Conservation (phyloP, 768 basidiomycete genomes). For the Leccinum olivaceopallidum region DNA sequence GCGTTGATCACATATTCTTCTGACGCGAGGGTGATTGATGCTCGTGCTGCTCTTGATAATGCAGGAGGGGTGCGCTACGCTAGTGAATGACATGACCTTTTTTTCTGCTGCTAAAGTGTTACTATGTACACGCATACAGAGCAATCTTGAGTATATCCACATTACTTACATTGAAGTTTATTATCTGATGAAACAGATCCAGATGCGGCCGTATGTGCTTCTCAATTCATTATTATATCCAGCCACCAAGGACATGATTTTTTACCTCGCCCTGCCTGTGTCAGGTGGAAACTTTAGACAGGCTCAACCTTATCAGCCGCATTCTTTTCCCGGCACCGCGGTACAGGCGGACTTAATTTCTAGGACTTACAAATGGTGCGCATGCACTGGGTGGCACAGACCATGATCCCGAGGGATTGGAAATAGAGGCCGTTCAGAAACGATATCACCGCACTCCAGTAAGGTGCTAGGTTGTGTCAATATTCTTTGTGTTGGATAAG, state of each 20-base stretch:
- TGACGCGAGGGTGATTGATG: slow-evolving; percentile 3
- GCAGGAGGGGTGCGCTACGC: slow-evolving; percentile 1
- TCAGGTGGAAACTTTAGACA: background rate
- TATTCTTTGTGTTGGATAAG: background rate
- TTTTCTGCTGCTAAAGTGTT: too few species aligned
- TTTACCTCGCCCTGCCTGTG: background rate
- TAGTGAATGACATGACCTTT: background rate
- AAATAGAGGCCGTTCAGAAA: background rate
- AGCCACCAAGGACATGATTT: background rate
- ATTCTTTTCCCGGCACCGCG: too few species aligned
- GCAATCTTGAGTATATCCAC: background rate
- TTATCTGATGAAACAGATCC: background rate
- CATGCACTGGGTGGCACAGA: too few species aligned
- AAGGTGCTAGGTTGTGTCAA: background rate
- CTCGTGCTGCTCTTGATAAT: slow-evolving; percentile 8
- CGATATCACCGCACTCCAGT: background rate
- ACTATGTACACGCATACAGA: too few species aligned
- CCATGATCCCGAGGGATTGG: background rate
- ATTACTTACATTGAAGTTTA: background rate
- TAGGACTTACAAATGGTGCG: background rate
- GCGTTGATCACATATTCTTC: slow-evolving; percentile 12
- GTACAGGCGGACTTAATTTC: too few species aligned
- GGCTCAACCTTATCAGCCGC: background rate
- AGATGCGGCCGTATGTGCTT: background rate
- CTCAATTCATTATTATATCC: background rate